Percentiles rank a stretch among this genome's conserved stretches.
phyloP scores from a whole-genome alignment of 208 protist species.

The Leishmania mexicana region DNA sequence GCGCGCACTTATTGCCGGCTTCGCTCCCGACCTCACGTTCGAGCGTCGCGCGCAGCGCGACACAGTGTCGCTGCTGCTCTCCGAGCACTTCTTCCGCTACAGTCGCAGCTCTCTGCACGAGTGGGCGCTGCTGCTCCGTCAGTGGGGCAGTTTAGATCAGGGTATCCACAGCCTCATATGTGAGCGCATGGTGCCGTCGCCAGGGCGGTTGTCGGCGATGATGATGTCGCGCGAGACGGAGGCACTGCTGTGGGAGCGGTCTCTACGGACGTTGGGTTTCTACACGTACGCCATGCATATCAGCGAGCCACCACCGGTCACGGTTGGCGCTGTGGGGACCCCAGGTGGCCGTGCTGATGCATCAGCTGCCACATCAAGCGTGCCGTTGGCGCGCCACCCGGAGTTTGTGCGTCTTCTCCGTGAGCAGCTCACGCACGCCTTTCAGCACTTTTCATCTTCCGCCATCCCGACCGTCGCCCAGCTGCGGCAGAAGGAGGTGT shows the following conservation, averaged over 20 bases:
- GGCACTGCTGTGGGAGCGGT: conserved; percentile 35
- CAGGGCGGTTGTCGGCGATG: conserved; percentile 35
- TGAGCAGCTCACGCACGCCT: conserved; percentile 39
- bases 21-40: conserved; percentile 27
- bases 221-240: conserved; percentile 49
- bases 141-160: conserved; percentile 9
- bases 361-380: background rate
- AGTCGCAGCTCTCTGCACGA: conserved; percentile 36
- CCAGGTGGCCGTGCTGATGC: background rate
- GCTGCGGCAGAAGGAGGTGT: conserved; percentile 25
- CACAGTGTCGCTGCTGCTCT: conserved; percentile 40
- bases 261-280: conserved; percentile 43
- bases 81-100: conserved; percentile 53
- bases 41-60: conserved; percentile 46
- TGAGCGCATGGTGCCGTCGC: conserved; percentile 25
- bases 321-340: conserved; percentile 12
- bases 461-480: conserved; percentile 13
- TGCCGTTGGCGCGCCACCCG: conserved; percentile 18
- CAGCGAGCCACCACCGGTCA: conserved; percentile 1
- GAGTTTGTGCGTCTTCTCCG: conserved; percentile 49
- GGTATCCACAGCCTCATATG: conserved; percentile 23
- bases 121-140: conserved; percentile 42
- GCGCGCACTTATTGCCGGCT: conserved; percentile 20
- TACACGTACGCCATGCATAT: conserved; percentile 32
- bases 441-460: conserved; percentile 34